A percentile compares a stretch with the other conserved stretches of the same genome.
Conservation (phyloP, 1,284 basidiomycete species). For the Apiotrichum porosum region DNA sequence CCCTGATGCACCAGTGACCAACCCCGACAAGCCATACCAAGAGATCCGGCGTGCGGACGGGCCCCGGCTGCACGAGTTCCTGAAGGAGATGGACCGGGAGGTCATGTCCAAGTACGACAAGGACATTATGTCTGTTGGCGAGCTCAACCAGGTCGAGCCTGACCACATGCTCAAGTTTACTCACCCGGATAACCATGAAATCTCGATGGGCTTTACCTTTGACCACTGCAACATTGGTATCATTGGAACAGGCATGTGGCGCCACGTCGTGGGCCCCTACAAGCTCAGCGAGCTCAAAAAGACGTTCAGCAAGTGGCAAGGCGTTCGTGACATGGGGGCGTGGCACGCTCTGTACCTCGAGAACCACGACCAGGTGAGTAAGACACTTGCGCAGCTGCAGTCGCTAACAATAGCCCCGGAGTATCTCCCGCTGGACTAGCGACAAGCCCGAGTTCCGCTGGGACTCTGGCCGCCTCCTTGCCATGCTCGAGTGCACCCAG, state of each 20-base stretch:
- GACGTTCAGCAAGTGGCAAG: slow-evolving; percentile 60
- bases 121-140: slow-evolving; percentile 5
- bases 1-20: slow-evolving; percentile 60
- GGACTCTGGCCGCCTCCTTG: slow-evolving; percentile 61
- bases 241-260: too few relatives aligned
- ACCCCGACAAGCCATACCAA: slow-evolving; percentile 53
- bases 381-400: too few relatives aligned
- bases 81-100: slow-evolving; percentile 62
- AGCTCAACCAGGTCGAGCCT: slow-evolving; percentile 56
- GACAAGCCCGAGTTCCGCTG: slow-evolving; percentile 57
- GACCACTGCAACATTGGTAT: slow-evolving; percentile 29
- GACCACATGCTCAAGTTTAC: slow-evolving; percentile 57
- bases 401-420: too few relatives aligned
- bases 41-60: slow-evolving; percentile 43
- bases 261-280: slow-evolving; percentile 45
- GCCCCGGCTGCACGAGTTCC: slow-evolving; percentile 61
- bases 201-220: slow-evolving; percentile 6
- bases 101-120: slow-evolving; percentile 48
- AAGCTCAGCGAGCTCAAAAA: slow-evolving; percentile 57
- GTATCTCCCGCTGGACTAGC: slow-evolving; percentile 62
- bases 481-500: slow-evolving; percentile 59
- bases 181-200: slow-evolving; percentile 57
- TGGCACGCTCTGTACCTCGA: neutral
- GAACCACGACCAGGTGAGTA: slow-evolving; percentile 45
- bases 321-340: slow-evolving; percentile 45